phyloP scores from a whole-genome alignment of 805 yeast genomes.

The Tetrapisispora pingtungensis region DNA sequence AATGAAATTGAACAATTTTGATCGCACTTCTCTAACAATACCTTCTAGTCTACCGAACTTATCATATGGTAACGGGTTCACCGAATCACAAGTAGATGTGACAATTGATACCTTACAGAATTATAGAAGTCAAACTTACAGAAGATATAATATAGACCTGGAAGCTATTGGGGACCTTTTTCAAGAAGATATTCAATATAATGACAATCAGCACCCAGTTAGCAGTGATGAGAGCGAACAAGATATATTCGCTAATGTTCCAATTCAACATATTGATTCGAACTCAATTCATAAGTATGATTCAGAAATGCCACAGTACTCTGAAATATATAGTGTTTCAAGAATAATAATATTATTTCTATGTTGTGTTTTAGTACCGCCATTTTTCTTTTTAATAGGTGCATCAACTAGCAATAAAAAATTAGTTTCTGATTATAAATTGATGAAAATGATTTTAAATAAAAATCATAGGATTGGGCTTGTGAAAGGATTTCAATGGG shows the following conservation, averaged over 20 bases:
- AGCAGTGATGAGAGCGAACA: neutral
- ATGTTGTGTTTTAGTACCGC: conserved; percentile 19
- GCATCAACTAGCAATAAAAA: conserved; percentile 7
- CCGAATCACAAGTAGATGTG: neutral
- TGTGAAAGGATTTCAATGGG: conserved; percentile 26
- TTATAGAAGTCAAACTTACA: neutral
- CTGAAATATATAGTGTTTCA: conserved; percentile 17
- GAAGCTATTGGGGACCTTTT: neutral
- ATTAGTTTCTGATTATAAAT: conserved; percentile 15
- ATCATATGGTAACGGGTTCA: neutral
- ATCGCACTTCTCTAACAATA: neutral
- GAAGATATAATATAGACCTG: neutral
- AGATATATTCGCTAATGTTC: conserved; percentile 3
- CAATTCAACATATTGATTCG: conserved; percentile 17
- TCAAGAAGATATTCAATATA: neutral
- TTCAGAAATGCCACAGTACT: conserved; percentile 12
- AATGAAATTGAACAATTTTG: too few species aligned
- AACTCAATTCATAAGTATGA: conserved; percentile 19
- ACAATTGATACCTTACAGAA: conserved; percentile 1
- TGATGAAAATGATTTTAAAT: conserved; percentile 21
- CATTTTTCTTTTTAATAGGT: conserved; percentile 24
- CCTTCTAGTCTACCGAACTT: conserved; percentile 1
- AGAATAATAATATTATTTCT: conserved; percentile 12
- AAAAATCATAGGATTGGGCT: conserved; percentile 17
- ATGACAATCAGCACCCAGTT: too few species aligned